Percentiles rank a stretch among this genome's conserved stretches.
These are phyloP conservation scores for Populus tremula DNA, from an alignment of 345 rosid genomes.

Conservation along the genomic window DNA sequence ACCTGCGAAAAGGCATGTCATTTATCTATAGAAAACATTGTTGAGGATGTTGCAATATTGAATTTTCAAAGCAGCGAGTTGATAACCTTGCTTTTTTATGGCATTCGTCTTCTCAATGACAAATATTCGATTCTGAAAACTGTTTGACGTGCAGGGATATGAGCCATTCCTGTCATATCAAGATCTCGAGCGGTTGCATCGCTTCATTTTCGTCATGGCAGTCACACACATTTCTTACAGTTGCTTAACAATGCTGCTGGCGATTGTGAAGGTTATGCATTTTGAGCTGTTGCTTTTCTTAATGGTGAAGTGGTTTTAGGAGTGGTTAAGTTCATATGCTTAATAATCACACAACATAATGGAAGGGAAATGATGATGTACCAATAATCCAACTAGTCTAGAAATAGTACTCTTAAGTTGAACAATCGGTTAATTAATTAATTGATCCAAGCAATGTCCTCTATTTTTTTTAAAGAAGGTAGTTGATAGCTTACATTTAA, in stretches of 20 bases:
- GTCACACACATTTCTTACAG: conserved; percentile 89
- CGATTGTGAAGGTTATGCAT: conserved; percentile 73
- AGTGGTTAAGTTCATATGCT: background rate
- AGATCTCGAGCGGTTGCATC: conserved; percentile 91
- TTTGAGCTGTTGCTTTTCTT: conserved; percentile 7
- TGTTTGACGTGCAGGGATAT: conserved; percentile 51
- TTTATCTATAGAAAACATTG: conserved; percentile 4
- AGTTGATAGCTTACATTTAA: no score
- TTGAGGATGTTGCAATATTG: background rate
- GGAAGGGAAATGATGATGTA: background rate
- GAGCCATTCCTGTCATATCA: conserved; percentile 93
- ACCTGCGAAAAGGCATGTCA: conserved; percentile 70
- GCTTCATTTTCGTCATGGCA: conserved; percentile 98
- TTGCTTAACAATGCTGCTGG: conserved; percentile 93
- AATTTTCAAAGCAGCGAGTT: background rate
- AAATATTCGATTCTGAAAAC: conserved; percentile 1
- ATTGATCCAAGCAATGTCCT: no score
- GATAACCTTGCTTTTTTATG: background rate
- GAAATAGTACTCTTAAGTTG: no score
- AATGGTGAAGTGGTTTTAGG: background rate
- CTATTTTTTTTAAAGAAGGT: no score
- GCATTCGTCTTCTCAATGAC: background rate
- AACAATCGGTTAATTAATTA: no score
- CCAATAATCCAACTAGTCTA: no score
- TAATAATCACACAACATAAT: background rate